Base-by-base conservation (phyloP, 495 filamentous ascomycete species). In the Jackrogersella minutella region DNA sequence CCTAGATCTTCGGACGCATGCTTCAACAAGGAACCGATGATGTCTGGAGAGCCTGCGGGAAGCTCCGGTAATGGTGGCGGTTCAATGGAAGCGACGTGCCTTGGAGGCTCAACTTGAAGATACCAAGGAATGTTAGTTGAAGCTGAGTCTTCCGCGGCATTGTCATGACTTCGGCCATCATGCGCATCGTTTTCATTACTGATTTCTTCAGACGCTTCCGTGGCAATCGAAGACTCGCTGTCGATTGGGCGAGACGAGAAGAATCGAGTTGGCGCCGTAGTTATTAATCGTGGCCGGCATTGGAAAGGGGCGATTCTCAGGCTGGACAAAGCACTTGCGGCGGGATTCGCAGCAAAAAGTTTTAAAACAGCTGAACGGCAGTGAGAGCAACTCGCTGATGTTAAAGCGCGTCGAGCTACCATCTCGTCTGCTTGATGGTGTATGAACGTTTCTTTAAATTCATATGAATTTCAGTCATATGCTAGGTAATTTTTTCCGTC, bases 1-100 rank as follows among this genome's bases (percentile, higher is more conserved):
- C 95, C 95, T 24, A 96, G 80, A 31, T 96, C 90, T 54, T 92
- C 85, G 16, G 90, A 92, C 6, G 90, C 80, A 57, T 92, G 90
- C 46, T 93, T 80, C n/a, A 98, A 77, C 31, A 99, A 79, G 3
- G 85, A 82, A 36, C 85, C 77, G 5, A 97, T 84, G 19, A 97
- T 80, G 2, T 86, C 82, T 0, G 95, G 95, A 5, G 94, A 80
- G 26, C 87, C 79, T 19, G 83, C 78, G 30, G 95, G 95, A 11
- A 96, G 81, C 4, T 89, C 84, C 14, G 96, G 95, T 17, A 99
- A 78, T 13, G 85, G 80, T 65, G 91, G 85, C 31, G 81, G 85
- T 24, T 87, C 81, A 36, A 90, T 68, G 1, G 87, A 80, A 43
- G 79, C 79, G 6, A 82, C 70, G 51, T 82, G 80, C 34, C 77